Base-by-base conservation (phyloP, 1,139 yeast genomes). In the Pichia sp. region DNA sequence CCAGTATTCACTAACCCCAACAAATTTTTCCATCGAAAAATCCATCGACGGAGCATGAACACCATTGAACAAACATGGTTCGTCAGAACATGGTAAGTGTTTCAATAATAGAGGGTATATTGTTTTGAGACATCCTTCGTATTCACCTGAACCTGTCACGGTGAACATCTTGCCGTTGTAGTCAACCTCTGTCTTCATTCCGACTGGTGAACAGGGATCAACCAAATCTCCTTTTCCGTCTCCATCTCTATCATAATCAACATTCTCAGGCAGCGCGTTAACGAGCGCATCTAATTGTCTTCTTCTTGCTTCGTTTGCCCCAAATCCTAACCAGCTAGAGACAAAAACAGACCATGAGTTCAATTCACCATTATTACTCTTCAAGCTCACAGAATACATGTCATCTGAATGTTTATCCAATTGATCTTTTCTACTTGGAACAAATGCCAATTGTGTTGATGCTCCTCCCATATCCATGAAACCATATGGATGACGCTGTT, bases 391-490 rank as follows among this genome's bases (percentile, higher is more conserved):
- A 5, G 73, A 75, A 3, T 85, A 76, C 49, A 86, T 75, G 66
- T 87, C 92, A 41, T 86, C 87, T 43, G 70, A 67, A 66, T 87
- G 92, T 59, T 76, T 78, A 31, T 69, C 68, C 13, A 82, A 69
- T 56, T 86, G 87, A 30, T 74, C 74, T 8, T 61, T 59, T 13
- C 76, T 73, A 3, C 82, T 78, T 0, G 95, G 95, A 15, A 82
- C 87, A 74, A 87, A 87, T 8, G 93, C 89, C 36, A 87, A 78
- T 63, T 87, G 95, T 0, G 90, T 85, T 3, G 92, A 85, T 0
- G 95, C 95, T 19, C 95, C 95, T 7, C 95, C 95, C 95, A 87
- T 87, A 68, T 87, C 95, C 92, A 87, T 85, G 64, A 87, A 87
- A 1, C 95, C 95, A 63, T 77, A 82, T 23, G 60, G 55, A 13